Evolutionary conservation across 2,329 filamentous ascomycete species (phyloP).

Genomic region (Pseudocercospora musae): DNA sequence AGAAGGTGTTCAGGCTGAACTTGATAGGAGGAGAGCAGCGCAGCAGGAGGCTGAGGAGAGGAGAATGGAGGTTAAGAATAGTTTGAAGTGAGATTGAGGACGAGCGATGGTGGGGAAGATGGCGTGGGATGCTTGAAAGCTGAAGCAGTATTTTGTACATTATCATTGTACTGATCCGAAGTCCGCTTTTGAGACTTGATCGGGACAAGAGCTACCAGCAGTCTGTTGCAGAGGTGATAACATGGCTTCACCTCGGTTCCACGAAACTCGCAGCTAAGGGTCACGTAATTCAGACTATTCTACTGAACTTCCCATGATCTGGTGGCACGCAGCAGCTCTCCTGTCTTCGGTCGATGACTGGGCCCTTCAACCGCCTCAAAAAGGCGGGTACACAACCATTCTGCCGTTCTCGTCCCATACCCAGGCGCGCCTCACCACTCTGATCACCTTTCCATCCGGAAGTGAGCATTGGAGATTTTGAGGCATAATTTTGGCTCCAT

Average conservation of each 20-base stretch:
- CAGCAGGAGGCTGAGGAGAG: conserved; percentile 30
- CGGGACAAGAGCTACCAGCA: no score
- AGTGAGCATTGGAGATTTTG: neutral
- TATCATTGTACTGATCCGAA: no score
- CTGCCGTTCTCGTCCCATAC: conserved; percentile 5
- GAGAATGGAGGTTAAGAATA: conserved; percentile 34
- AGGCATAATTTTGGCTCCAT: neutral
- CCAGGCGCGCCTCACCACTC: neutral
- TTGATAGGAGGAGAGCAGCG: conserved; percentile 32
- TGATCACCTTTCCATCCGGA: neutral
- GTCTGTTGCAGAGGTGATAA: no score
- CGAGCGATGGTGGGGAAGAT: neutral
- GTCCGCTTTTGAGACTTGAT: no score
- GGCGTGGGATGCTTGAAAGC: neutral
- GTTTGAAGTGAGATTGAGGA: conserved; percentile 23
- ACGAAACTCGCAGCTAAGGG: no score
- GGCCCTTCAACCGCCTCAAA: no score
- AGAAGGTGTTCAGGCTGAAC: conserved; percentile 26
- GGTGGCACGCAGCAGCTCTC: neutral
- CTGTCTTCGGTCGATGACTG: no score
- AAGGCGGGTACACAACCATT: neutral
- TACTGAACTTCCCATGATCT: no score
- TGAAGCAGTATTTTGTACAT: no score
- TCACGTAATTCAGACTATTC: no score
- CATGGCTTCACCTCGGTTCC: no score